These are phyloP conservation scores for Myochromella boudieri DNA, from an alignment of 768 basidiomycete species.

Conservation along the genomic window DNA sequence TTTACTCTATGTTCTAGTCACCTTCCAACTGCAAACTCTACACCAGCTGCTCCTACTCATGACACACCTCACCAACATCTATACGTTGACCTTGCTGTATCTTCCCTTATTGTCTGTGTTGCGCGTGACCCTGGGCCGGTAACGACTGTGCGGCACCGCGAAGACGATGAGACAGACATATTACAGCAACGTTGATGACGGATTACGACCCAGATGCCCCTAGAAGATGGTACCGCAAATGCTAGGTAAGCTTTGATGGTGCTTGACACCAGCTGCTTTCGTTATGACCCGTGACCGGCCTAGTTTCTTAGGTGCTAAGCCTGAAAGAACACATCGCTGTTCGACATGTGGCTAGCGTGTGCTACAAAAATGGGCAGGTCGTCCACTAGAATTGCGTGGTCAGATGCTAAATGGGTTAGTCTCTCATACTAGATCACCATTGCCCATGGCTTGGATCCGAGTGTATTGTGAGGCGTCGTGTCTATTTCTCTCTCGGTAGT, in stretches of 20 bases:
- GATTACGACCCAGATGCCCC: constrained; percentile 51
- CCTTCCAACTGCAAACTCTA: constrained; percentile 62
- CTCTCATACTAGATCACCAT: constrained; percentile 86
- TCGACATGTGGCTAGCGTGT: constrained; percentile 74
- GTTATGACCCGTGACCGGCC: background rate
- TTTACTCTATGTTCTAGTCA: constrained; percentile 61
- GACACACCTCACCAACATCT: constrained; percentile 57
- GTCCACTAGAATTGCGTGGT: too few species aligned
- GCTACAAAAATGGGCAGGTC: constrained; percentile 81
- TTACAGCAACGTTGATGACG: constrained; percentile 56
- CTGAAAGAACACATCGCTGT: constrained; percentile 81
- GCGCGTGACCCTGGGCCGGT: constrained; percentile 76
- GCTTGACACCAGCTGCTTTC: too few species aligned
- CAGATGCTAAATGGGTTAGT: too few species aligned
- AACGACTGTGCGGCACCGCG: constrained; percentile 23
- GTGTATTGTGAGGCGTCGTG: constrained; percentile 78
- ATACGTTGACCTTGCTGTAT: constrained; percentile 69
- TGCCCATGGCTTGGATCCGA: constrained; percentile 80
- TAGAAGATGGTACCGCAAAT: constrained; percentile 75
- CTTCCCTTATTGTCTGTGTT: constrained; percentile 71
- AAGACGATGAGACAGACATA: constrained; percentile 35
- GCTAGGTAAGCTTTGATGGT: constrained; percentile 49
- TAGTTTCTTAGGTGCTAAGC: constrained; percentile 55
- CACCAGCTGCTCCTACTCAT: constrained; percentile 45
- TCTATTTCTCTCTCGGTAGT: too few species aligned